phyloP scores from a whole-genome alignment of 352 stramenopile genomes.

The Thalassiosira delicatula region DNA sequence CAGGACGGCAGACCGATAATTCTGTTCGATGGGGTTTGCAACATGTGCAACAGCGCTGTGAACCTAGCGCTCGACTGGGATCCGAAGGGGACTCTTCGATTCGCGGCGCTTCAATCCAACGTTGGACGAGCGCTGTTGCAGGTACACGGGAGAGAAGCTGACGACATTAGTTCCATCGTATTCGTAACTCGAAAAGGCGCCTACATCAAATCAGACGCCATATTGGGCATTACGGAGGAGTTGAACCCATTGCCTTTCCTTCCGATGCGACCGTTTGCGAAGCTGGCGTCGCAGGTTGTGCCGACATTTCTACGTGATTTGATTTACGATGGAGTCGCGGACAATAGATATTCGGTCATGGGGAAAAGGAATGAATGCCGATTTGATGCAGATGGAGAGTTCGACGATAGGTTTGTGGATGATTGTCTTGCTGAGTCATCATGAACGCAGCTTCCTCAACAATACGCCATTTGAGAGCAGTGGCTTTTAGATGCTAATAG shows the following conservation, averaged over 20 bases:
- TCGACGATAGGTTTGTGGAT: conserved; percentile 66
- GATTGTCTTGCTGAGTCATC: conserved; percentile 26
- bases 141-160: conserved; percentile 61
- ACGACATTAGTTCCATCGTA: conserved; percentile 85
- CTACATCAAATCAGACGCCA: conserved; percentile 78
- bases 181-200: conserved; percentile 68
- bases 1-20: conserved; percentile 58
- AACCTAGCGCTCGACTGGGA: conserved; percentile 80
- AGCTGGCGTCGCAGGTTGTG: conserved; percentile 54
- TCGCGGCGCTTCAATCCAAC: conserved; percentile 78
- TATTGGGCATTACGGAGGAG: conserved; percentile 76
- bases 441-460: no score
- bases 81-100: conserved; percentile 68
- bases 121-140: conserved; percentile 72
- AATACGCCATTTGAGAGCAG: no score
- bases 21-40: conserved; percentile 81
- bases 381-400: conserved; percentile 60
- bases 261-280: conserved; percentile 54
- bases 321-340: conserved; percentile 79
- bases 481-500: no score
- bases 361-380: conserved; percentile 76
- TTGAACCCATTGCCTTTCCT: conserved; percentile 64
- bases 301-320: conserved; percentile 76
- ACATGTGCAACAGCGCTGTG: conserved; percentile 76
- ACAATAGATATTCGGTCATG: conserved; percentile 83